phyloP scores from a whole-genome alignment of 257 asterid genomes.

The Lavandula angustifolia region DNA sequence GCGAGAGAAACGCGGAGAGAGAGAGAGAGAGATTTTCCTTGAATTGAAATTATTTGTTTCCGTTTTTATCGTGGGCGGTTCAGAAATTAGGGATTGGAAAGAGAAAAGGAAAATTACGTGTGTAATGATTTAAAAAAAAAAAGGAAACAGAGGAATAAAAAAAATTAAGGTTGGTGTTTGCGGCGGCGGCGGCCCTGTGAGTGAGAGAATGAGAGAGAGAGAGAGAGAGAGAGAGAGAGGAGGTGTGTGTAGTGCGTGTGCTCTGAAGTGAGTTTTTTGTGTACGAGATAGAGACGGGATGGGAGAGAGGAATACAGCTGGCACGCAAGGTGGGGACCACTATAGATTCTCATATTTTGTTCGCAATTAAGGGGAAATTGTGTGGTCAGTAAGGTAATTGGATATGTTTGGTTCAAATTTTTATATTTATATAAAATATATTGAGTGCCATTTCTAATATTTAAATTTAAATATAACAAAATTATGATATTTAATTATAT shows the following conservation, averaged over 20 bases:
- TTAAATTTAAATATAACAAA: no score
- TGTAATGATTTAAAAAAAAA: not conserved
- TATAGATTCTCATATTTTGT: no score
- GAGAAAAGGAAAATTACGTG: conserved; percentile 1
- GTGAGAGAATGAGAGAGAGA: not conserved
- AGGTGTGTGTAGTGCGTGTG: conserved; percentile 28
- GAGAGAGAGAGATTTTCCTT: conserved; percentile 16
- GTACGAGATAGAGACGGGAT: conserved; percentile 1
- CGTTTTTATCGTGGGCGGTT: not conserved
- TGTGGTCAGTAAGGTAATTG: no score
- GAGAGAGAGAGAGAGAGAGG: conserved; percentile 19
- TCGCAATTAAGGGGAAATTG: no score
- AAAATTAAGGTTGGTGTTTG: conserved; percentile 23
- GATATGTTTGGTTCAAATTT: no score
- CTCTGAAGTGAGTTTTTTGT: conserved; percentile 1
- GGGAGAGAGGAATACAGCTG: conserved; percentile 36
- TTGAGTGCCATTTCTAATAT: no score
- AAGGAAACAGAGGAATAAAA: conserved; percentile 9
- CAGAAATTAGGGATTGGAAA: not conserved
- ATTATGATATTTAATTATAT: no score
- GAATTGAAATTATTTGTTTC: not conserved
- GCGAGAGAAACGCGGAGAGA: no score
- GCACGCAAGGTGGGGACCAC: conserved; percentile 46
- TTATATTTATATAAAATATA: no score
- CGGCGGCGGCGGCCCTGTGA: not conserved